Evolutionary conservation across 768 basidiomycete species (phyloP).

Genomic region (Krasilnikovozyma curviuscula): DNA sequence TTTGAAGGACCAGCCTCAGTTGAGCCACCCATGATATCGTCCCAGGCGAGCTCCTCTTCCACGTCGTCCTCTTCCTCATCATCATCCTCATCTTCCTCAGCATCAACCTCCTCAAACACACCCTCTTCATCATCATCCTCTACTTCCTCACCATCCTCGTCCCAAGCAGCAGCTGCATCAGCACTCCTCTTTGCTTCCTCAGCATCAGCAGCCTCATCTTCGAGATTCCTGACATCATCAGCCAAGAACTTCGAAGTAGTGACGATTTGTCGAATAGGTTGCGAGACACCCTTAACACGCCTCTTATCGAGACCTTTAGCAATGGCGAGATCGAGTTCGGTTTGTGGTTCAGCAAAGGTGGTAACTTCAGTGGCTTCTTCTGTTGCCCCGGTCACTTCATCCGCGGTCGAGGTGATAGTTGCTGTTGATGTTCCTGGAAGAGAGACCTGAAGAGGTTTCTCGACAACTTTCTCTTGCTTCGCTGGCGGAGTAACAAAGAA

Average conservation of each 20-base stretch:
- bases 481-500: constrained; percentile 89
- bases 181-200: no score
- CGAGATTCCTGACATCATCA: constrained; percentile 57
- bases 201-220: constrained; percentile 25
- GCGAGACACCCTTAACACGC: constrained; percentile 44
- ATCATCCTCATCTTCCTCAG: constrained; percentile 16
- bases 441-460: constrained; percentile 20
- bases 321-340: no score
- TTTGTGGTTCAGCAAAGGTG: no score
- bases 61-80: constrained; percentile 26
- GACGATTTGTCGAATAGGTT: constrained; percentile 68
- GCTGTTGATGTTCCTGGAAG: constrained; percentile 2
- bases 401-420: neutral
- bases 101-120: constrained; percentile 19
- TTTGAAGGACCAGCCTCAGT: constrained; percentile 12
- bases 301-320: constrained; percentile 28
- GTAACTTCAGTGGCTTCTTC: no score
- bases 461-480: constrained; percentile 23
- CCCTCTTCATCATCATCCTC: constrained; percentile 18
- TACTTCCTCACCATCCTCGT: constrained; percentile 19
- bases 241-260: constrained; percentile 72
- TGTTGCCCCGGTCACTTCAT: no score
- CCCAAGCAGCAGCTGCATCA: constrained; percentile 1
- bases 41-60: constrained; percentile 16
- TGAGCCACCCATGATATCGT: constrained; percentile 14